Base-by-base conservation (phyloP, 805 yeast genomes). In the Isabelozyma rhagii region DNA sequence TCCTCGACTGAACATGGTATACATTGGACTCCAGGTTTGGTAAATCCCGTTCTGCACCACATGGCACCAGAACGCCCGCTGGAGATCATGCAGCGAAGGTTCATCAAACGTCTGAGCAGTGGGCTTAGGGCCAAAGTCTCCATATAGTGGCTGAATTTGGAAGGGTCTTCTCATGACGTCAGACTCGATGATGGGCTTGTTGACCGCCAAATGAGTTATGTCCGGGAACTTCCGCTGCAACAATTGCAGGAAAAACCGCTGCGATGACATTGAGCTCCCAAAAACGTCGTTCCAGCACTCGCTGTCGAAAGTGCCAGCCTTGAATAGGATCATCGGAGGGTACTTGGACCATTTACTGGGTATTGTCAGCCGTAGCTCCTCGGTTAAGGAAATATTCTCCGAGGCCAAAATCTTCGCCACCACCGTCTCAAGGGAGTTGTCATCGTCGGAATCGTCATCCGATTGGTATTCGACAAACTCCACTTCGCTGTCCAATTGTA, bases 1-100 rank as follows among this genome's bases (percentile, higher is more conserved):
- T 1, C 97, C 97, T 15, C 97, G 67, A 45, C 92, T 84, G 62
- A 90, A 90, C 97, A 89, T 89, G 1, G 96, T 88, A 59, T 82
- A 85, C 48, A 77, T 63, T 1, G 97, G 97, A 5, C 93, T 89
- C 97, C 97, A 89, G 8, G 79, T 75, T 59, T 89, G 97, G 53
- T 63, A 71, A 3, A 89, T 81, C 1, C 90, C 91, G 62, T 90
- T 88, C 58, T 89, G 97, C 2, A 73, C 67, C 1, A 76, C 75
- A 9, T 74, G 65, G 56, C 91, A 87, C 96, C 96, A 89, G 56
- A 89, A 79, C 0, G 88, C 86, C 0, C 58, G 41, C 1, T 65
- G 55, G 39, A 84, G 76, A 56, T 83, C 86, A 0, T 46, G 51
- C 3, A 46, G 44, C 0, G 71, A 55, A 0, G 88, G 87, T 1